Base-by-base conservation (phyloP, 2,329 filamentous ascomycete species). In the Gyromitra esculenta region DNA sequence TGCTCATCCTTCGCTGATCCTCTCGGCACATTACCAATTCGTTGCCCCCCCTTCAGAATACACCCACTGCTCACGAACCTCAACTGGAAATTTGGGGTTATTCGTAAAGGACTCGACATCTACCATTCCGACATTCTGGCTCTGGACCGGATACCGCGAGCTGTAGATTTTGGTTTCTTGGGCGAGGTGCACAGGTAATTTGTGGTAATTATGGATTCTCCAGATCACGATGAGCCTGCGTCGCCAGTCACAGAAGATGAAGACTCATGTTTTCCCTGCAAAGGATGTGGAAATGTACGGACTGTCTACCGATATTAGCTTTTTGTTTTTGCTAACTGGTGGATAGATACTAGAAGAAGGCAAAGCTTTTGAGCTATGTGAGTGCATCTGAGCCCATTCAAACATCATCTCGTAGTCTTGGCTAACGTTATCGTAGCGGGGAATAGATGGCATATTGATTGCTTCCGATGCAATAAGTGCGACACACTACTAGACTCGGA, bases 371-470 rank as follows among this genome's bases (percentile, higher is more conserved):
- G 96, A 99, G 86, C 88, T 99, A 82, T 94, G 95, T 98, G 86
- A 82, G 88, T 85, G 79, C 81, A 80, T 81, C 78, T 50, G 52
- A 1, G 25, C 39, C 25, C 35, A 54, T 57, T 60, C 50, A 56
- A 64, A 59, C 73, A 48, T 78, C 76, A 73, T 59, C 75, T 77
- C 80, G 79, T 66, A 43, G 52, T 18, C 63, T 63, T 65, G 66
- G 82, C 83, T 79, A 83, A 82, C 48, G 76, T 82, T 80, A 63
- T 80, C 76, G 73, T 81, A 97, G 94, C 95, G 83, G 94, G 94
- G 79, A 96, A 97, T 84, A 89, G 95, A 88, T 98, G 95, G 96
- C 96, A 99, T 87, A 92, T 99, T 82, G 92, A 97, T 86, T 99
- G 96, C 87, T 99, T 99, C 86, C 92, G 94, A 83, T 98, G 95